Base-by-base conservation (phyloP, 768 basidiomycete genomes). In the Naganishia vaughanmartiniae region DNA sequence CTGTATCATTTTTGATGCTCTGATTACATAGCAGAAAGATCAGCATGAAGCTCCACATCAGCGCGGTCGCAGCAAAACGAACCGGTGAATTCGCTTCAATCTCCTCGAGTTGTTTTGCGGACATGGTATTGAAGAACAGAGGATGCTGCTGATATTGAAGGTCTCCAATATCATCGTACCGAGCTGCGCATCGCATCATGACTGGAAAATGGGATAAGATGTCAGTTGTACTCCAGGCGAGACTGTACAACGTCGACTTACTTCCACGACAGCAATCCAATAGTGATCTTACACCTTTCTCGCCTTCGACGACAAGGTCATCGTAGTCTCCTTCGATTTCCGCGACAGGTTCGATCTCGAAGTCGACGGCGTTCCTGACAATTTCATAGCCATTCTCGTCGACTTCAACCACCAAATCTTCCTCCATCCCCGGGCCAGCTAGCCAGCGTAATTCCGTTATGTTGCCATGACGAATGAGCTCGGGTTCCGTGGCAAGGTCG, bases 41-140 rank as follows among this genome's bases (percentile, higher is more conserved):
- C 19, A 26, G 66, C 17, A 34, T n/a, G 19, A 36, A 11, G 15
- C 30, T 36, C 19, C 10, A 67, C n/a, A 39, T 14, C 10, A 4
- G 26, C 31, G 30, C 31, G 30, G 3, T 4, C 17, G 5, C 39
- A 15, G 1, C n/a, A 11, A 15, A 9, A 57, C 70, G 30, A n/a
- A 72, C 66, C n/a, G 71, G 71, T n/a, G 66, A 67, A 63, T 72
- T 72, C 1, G 53, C 42, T 39, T 72, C 71, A 42, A 72, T 24
- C 42, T 68, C 53, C 12, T 55, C 66, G 2, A 72, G 54, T 31
- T 72, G 71, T 21, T 56, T 55, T 9, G 60, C 54, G 6, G 54
- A 34, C 65, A 63, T 57, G 15, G 71, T 67, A 31, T 68, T 57
- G 57, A 72, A 72, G 42, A 72, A 72, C 10, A 72, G 36, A 19